Evolutionary conservation across 441 rosid species (phyloP), one percentile per base, ranked within the genome.

Genomic region (Breynia disticha): DNA sequence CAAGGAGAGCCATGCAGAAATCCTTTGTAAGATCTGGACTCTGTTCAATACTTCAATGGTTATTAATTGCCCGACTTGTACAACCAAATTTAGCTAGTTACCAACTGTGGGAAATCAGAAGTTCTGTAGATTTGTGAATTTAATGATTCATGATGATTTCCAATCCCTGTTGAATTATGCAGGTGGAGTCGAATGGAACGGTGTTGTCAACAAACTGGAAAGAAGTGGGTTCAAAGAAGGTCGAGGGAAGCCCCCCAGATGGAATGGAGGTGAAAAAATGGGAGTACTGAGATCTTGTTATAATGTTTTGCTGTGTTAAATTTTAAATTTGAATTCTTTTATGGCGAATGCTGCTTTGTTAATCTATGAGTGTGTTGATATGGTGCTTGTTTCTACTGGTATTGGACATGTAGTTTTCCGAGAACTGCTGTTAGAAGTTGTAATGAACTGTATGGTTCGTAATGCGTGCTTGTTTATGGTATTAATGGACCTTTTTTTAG

Each of bases 211-310:
- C 94, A 14, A 77, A 87, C 73, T 87, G 94, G 94, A 82, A 82
- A 67, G 96, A 84, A 57, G 94, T 87, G 38, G 90, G 96, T 10
- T 13, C 68, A 7, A 87, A 84, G 85, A 82, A 73, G 75, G 83
- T 87, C 12, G 90, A 84, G 64, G 83, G 90, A 57, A 79, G 94
- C 57, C 72, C 96, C 44, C 96, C 94, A 9, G 85, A 80, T 46
- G 96, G 96, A n/a, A 84, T 87, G 94, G 84, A 87, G 79, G 60
- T 82, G 68, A 84, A 62, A 82, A 87, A 79, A 67, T 87, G 94
- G 94, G 81, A 82, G 71, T 63, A 62, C 54, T 84, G 62, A 70
- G 37, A 18, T 57, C 37, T 35, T 18, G 49, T 46, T 15, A 0
- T 9, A 9, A 11, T 16, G 2, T 5, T 3, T 46, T 4, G 19